A percentile compares a stretch with the other conserved stretches of the same genome.
phyloP scores from a whole-genome alignment of 306 rosid genomes.

The Pyrus communis region DNA sequence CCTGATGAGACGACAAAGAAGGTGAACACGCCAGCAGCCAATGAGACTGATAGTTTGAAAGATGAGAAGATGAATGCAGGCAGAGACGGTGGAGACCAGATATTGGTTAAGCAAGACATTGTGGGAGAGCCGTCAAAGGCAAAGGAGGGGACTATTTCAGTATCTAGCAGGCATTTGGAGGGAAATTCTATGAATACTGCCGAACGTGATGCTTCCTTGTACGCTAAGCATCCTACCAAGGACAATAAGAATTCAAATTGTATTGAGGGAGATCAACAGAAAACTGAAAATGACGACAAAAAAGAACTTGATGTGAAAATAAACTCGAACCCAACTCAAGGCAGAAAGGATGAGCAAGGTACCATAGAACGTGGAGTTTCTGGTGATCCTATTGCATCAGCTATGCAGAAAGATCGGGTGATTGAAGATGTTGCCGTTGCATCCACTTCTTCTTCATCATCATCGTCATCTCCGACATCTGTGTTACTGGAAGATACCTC shows the following conservation, averaged over 20 bases:
- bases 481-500: slow-evolving; percentile 16
- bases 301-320: slow-evolving; percentile 1
- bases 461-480: slow-evolving; percentile 46
- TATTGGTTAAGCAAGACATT: slow-evolving; percentile 1
- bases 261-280: slow-evolving; percentile 12
- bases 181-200: not conserved
- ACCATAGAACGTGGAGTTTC: not conserved
- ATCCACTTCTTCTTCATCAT: slow-evolving; percentile 31
- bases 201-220: not conserved
- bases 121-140: not conserved
- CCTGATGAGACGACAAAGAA: slow-evolving; percentile 19
- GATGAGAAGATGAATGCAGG: slow-evolving; percentile 24
- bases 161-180: not conserved
- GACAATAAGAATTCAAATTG: not conserved
- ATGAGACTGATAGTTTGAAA: slow-evolving; percentile 8
- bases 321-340: not conserved
- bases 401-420: slow-evolving; percentile 21
- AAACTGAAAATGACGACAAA: not conserved
- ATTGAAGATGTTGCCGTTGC: slow-evolving; percentile 19
- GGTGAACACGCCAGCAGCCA: slow-evolving; percentile 1
- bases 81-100: slow-evolving; percentile 8
- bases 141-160: slow-evolving; percentile 3
- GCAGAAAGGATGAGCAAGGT: slow-evolving; percentile 2
- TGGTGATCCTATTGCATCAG: slow-evolving; percentile 7
- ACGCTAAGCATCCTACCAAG: not conserved